Evolutionary conservation across 257 asterid genomes (phyloP).

Genomic region (Linaria vulgaris): DNA sequence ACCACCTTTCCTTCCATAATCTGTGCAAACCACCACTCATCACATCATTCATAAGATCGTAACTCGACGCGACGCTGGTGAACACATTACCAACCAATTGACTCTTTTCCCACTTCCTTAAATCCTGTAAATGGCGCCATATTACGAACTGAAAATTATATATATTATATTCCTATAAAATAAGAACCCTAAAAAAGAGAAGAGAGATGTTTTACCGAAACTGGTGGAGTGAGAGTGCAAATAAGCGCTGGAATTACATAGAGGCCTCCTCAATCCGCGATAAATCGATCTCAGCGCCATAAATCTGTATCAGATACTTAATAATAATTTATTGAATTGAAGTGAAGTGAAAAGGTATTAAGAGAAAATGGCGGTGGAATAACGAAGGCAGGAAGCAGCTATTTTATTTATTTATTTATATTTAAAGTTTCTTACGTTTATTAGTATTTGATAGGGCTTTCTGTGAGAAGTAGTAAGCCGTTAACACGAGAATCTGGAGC

Average conservation of each 20-base stretch:
- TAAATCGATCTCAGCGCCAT: conserved; percentile 63
- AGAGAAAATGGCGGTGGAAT: no score
- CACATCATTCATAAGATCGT: conserved; percentile 91
- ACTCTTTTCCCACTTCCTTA: conserved; percentile 85
- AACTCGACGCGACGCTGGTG: conserved; percentile 79
- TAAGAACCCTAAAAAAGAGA: conserved; percentile 11
- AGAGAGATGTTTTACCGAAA: conserved; percentile 57
- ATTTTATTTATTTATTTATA: no score
- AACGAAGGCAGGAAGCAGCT: no score
- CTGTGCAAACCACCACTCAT: conserved; percentile 94
- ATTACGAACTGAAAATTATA: background rate
- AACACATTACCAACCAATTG: conserved; percentile 81
- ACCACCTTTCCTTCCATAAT: conserved; percentile 89
- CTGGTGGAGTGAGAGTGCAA: conserved; percentile 89
- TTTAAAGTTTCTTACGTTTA: no score
- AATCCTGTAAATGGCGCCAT: conserved; percentile 49
- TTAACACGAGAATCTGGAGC: no score
- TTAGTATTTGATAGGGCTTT: no score
- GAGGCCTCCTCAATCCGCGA: conserved; percentile 49
- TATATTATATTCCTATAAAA: background rate
- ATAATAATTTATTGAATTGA: no score
- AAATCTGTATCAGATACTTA: no score
- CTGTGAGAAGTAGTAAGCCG: no score
- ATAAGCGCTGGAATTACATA: conserved; percentile 36
- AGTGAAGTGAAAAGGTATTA: no score